phyloP scores from a whole-genome alignment of 495 filamentous ascomycete genomes.

The Halenospora varia region DNA sequence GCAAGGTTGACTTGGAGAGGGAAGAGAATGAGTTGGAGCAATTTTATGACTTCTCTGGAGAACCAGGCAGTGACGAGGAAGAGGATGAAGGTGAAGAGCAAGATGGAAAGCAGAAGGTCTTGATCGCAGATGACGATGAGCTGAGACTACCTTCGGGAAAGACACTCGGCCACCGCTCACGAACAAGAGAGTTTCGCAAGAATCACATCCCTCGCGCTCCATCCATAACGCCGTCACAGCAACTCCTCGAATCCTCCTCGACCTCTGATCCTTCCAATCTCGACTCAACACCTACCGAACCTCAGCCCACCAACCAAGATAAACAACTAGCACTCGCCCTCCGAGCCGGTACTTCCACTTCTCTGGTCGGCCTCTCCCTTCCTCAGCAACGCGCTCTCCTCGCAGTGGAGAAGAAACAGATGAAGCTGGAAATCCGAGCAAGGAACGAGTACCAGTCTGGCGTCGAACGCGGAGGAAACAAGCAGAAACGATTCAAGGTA shows the following conservation, averaged over 20 bases:
- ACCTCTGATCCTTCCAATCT: not conserved
- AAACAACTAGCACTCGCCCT: slow-evolving; percentile 15
- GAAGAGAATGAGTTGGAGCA: slow-evolving; percentile 15
- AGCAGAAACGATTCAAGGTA: slow-evolving; percentile 25
- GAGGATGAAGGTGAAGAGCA: slow-evolving; percentile 6
- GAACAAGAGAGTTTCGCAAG: slow-evolving; percentile 5
- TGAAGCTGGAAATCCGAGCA: slow-evolving; percentile 10
- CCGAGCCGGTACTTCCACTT: slow-evolving; percentile 22
- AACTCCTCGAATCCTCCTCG: not conserved
- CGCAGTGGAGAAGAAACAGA: slow-evolving; percentile 22
- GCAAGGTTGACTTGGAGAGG: slow-evolving; percentile 27
- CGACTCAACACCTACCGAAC: not conserved
- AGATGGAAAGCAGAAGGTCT: not conserved
- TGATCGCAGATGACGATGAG: slow-evolving; percentile 12
- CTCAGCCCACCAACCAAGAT: not conserved
- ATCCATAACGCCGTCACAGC: not conserved
- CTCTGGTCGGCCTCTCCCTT: slow-evolving; percentile 23
- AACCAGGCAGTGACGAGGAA: slow-evolving; percentile 5
- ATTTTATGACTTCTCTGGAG: slow-evolving; percentile 26
- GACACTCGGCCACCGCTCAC: slow-evolving; percentile 23
- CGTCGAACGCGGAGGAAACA: slow-evolving; percentile 23
- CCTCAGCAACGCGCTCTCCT: slow-evolving; percentile 25
- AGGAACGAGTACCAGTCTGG: slow-evolving; percentile 20
- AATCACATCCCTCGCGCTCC: slow-evolving; percentile 4
- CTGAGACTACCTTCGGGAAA: slow-evolving; percentile 31